Conservation (phyloP, 371 early-diverging fungal genomes). For the Capillidium rhysosporum region DNA sequence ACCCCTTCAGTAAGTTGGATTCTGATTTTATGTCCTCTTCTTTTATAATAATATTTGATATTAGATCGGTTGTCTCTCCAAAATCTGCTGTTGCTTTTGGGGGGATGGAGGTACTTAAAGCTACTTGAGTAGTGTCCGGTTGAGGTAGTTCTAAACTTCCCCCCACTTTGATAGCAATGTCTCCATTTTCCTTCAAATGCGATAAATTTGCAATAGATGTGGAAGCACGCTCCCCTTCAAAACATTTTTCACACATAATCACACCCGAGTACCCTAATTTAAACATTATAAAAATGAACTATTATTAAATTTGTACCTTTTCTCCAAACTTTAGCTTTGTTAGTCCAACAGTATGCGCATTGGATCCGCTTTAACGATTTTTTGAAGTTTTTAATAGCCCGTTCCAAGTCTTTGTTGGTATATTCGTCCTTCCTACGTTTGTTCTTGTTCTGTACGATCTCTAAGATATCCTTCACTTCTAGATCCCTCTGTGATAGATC, state of each 20-base stretch:
- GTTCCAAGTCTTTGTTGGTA: neutral
- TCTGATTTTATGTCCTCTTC: neutral
- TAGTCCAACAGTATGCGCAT: constrained; percentile 24
- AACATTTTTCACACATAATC: constrained; percentile 66
- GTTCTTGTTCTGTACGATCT: too few species aligned
- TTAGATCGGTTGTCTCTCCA: too few species aligned
- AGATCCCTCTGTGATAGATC: too few species aligned
- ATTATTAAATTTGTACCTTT: constrained; percentile 14
- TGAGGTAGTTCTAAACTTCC: too few species aligned
- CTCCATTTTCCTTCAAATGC: too few species aligned
- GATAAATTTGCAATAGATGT: too few species aligned
- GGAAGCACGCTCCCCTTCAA: constrained; percentile 28
- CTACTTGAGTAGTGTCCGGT: too few species aligned
- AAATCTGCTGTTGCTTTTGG: too few species aligned
- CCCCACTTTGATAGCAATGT: too few species aligned
- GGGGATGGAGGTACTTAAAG: constrained; percentile 10
- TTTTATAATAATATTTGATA: neutral
- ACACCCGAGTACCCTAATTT: constrained; percentile 48
- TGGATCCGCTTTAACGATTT: constrained; percentile 15
- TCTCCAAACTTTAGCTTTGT: constrained; percentile 19
- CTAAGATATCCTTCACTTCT: too few species aligned
- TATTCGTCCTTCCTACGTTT: too few species aligned
- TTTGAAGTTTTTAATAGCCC: neutral
- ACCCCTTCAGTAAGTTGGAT: constrained; percentile 9
- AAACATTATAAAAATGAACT: too few species aligned